Percentiles rank a stretch among this genome's conserved stretches.
Evolutionary conservation across 306 rosid genomes (phyloP).

Genomic region (Gleditsia sinensis): DNA sequence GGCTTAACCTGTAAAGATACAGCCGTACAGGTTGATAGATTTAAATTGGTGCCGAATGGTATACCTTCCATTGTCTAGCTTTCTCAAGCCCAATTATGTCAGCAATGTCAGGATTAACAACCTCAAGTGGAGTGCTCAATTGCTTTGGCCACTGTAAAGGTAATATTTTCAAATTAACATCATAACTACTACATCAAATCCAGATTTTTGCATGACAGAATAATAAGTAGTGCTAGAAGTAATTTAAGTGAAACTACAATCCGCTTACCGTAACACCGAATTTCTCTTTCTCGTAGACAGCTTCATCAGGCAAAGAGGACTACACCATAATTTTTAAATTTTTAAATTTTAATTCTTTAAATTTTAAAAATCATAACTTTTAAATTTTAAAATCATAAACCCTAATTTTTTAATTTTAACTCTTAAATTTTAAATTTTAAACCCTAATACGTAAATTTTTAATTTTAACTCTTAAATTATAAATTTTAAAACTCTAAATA

Average conservation of each 20-base stretch:
- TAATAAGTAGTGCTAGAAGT: no score
- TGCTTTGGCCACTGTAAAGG: conserved; percentile 90
- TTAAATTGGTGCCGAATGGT: not conserved
- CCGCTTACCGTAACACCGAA: conserved; percentile 62
- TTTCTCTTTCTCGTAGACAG: conserved; percentile 81
- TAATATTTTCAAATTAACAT: conserved; percentile 1
- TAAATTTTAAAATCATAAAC: no score
- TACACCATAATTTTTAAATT: no score
- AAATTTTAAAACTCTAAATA: no score
- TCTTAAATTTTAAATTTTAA: no score
- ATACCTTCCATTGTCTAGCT: conserved; percentile 98
- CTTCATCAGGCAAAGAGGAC: conserved; percentile 93
- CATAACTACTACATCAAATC: not conserved
- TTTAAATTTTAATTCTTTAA: no score
- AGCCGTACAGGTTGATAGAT: not conserved
- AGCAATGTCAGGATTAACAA: conserved; percentile 86
- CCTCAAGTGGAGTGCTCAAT: conserved; percentile 88
- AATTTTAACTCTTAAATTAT: no score
- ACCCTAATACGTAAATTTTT: no score
- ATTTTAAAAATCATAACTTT: no score
- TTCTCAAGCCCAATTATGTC: conserved; percentile 93
- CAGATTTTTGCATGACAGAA: no score
- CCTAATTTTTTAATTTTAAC: no score
- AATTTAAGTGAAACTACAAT: no score
- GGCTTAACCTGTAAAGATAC: not conserved